phyloP scores from a whole-genome alignment of 306 rosid species.

The Leucaena leucocephala region DNA sequence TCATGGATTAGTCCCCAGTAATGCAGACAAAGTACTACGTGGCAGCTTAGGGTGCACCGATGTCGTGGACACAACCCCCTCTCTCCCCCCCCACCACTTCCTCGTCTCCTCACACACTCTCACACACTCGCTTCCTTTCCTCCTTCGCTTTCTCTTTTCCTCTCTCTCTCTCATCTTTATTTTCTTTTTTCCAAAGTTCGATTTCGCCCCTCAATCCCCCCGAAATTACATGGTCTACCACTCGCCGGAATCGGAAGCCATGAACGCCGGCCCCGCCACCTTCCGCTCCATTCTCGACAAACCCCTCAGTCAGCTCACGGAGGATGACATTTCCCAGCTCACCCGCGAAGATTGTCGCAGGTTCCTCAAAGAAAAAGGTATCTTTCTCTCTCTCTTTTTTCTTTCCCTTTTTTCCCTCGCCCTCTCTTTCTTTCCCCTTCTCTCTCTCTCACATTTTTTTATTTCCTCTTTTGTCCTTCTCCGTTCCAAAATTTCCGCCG shows the following conservation, averaged over 20 bases:
- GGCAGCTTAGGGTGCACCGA: conserved; percentile 93
- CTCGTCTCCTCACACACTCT: conserved; percentile 5
- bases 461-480: conserved; percentile 39
- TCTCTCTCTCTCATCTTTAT: background rate
- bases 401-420: background rate
- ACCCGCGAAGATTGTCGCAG: conserved; percentile 99
- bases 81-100: background rate
- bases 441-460: background rate
- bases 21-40: conserved; percentile 64
- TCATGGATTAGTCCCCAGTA: conserved; percentile 48
- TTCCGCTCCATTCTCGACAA: conserved; percentile 85
- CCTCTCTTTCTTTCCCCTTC: background rate
- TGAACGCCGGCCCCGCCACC: conserved; percentile 70
- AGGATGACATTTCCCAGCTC: conserved; percentile 99
- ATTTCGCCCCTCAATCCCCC: conserved; percentile 25
- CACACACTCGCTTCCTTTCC: conserved; percentile 14
- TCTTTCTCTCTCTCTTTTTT: background rate
- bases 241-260: conserved; percentile 50
- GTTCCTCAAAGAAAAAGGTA: conserved; percentile 93
- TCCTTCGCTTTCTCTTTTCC: conserved; percentile 1
- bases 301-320: conserved; percentile 89
- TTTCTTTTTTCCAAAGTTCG: background rate
- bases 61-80: conserved; percentile 24
- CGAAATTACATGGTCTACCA: conserved; percentile 33
- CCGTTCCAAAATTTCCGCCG: conserved; percentile 59